Base-by-base conservation (phyloP, 768 basidiomycete genomes). In the Amanita rimosa region DNA sequence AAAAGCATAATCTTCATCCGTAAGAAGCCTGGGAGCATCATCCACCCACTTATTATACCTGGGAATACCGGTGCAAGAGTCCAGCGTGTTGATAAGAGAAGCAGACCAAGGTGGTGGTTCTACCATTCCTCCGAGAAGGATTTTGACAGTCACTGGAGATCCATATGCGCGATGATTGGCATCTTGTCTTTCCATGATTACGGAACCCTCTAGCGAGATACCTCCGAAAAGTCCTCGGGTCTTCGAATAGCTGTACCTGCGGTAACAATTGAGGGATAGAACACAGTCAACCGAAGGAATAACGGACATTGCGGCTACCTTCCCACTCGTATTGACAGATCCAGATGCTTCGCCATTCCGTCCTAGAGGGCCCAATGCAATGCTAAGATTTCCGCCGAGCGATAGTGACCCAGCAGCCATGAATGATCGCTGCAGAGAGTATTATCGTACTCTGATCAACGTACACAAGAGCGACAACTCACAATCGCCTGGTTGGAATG, bases 161-260 rank as follows among this genome's bases (percentile, higher is more conserved):
- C 67, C 60, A 59, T 96, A 96, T 2, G 94, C 94, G 43, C 82
- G 72, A 1, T 78, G 69, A 60, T 96, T 97, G 7, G 92, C 90
- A 62, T 99, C 95, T 59, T 92, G 86, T 34, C 95, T 79, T 64
- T 96, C 95, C 13, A 96, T 75, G 51, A 98, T 93, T 44, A 96
- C 82, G 1, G 86, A 88, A 10, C 92, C 92, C 67, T 89, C 86
- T 9, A 89, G 62, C 14, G 88, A 91, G 9, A 96, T 73, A 4
- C 95, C 95, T 26, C 95, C 94, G 52, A 96, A 97, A 3, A 97
- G 75, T 17, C 95, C 95, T 47, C 87, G 79, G 1, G 93, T 93
- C 63, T 94, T 95, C 6, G 84, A 86, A 59, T 92, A 92, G 59
- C 83, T 87, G 63, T 91, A 90, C 83, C 85, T 87, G 58, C 44